Evolutionary conservation across 2,329 filamentous ascomycete genomes (phyloP).

Genomic region (Myotisia sp.): DNA sequence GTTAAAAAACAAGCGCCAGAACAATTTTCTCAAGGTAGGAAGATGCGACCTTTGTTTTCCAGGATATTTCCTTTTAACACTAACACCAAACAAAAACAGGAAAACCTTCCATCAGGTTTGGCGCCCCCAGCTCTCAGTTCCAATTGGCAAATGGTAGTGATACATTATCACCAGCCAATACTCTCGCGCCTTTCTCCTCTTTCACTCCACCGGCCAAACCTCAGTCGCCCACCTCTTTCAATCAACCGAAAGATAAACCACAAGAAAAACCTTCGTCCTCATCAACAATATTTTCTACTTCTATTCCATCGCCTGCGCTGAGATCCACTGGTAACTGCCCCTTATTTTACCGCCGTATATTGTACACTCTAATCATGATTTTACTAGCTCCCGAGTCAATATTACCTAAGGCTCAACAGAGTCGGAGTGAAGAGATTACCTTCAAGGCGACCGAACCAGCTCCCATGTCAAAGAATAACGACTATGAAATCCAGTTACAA

Average conservation of each 20-base stretch:
- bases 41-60: too few species aligned
- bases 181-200: not conserved
- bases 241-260: not conserved
- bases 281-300: not conserved
- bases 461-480: not conserved
- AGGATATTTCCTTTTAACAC: too few species aligned
- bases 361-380: not conserved
- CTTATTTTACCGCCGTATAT: too few species aligned
- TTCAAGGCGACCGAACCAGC: too few species aligned
- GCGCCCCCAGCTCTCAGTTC: not conserved
- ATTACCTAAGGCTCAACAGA: not conserved
- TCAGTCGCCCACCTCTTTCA: not conserved
- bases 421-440: not conserved
- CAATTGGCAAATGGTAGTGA: not conserved
- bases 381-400: not conserved
- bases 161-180: not conserved
- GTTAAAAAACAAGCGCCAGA: too few species aligned
- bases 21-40: too few species aligned
- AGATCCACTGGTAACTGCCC: conserved; percentile 1
- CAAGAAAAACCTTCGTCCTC: not conserved
- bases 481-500: too few species aligned
- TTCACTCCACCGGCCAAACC: not conserved
- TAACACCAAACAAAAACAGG: too few species aligned
- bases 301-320: not conserved
- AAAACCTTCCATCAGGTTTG: too few species aligned